Percentiles rank a stretch among this genome's conserved stretches.
These are phyloP conservation scores for Aspergillus costaricaensis DNA, from an alignment of 2,329 filamentous ascomycete genomes.

Conservation along the genomic window DNA sequence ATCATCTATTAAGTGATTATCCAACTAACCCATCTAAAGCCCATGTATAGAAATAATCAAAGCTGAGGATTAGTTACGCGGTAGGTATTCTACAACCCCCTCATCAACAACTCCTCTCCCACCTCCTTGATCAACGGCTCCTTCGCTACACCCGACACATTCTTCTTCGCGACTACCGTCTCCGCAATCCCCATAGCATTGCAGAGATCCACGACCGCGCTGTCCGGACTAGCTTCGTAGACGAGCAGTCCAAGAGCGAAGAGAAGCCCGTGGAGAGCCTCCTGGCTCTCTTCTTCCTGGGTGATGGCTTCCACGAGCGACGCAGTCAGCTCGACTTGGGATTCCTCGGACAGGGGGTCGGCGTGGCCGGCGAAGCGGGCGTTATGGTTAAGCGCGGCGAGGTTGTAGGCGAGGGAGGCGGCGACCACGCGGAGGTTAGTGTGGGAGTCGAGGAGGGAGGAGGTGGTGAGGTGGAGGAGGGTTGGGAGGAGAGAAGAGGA, in stretches of 20 bases:
- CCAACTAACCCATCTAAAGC: too few relatives aligned
- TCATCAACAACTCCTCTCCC: conserved; percentile 48
- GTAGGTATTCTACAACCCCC: conserved; percentile 29
- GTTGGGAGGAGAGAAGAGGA: conserved; percentile 52
- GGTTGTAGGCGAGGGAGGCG: conserved; percentile 79
- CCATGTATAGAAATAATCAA: too few relatives aligned
- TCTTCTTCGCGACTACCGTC: conserved; percentile 57
- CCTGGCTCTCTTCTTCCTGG: conserved; percentile 55
- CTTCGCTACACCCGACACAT: conserved; percentile 39
- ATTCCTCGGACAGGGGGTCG: conserved; percentile 64
- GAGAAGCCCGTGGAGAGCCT: conserved; percentile 75
- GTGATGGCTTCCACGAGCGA: conserved; percentile 74
- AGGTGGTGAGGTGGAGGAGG: conserved; percentile 70
- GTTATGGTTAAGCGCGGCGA: conserved; percentile 70
- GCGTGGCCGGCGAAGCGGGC: conserved; percentile 59
- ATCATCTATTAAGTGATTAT: too few relatives aligned
- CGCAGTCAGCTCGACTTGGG: conserved; percentile 79
- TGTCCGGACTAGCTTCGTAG: conserved; percentile 68
- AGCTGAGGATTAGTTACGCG: neutral
- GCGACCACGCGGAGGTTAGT: conserved; percentile 80
- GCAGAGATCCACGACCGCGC: conserved; percentile 78
- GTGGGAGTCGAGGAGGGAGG: conserved; percentile 74
- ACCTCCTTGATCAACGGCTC: conserved; percentile 60
- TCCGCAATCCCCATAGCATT: conserved; percentile 73
- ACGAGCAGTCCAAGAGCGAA: conserved; percentile 74